Base-by-base conservation (phyloP, 2,329 filamentous ascomycete genomes). In the Sclerotinia nivalis region DNA sequence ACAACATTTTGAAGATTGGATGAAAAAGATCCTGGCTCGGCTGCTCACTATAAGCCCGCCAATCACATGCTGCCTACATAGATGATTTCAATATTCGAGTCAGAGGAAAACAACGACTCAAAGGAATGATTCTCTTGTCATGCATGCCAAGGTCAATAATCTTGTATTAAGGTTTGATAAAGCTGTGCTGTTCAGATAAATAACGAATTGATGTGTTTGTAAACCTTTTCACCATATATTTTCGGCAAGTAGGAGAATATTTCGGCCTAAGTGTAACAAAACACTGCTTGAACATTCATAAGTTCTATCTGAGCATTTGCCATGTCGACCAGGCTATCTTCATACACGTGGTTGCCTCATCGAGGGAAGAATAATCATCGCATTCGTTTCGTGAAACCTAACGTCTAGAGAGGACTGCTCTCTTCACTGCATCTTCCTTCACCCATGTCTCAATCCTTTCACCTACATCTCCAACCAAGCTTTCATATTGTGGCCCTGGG, bases 391-490 rank as follows among this genome's bases (percentile, higher is more conserved):
- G 49, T 55, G 12, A 52, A 50, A 31, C 8, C 43, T 61, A 61
- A 52, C n/a, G 55, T 15, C 54, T 25, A 12, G 61, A 45, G 31
- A 72, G 64, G 40, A 75, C 65, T 37, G 72, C 73, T 73, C 77
- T 71, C 67, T 70, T 76, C 6, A 72, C 80, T 49, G 80, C 80
- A 74, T 90, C 88, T 61, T 91, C 89, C 40, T 86, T 82, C 5
- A 93, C 86, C 92, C 92, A 96, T 25, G 83, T 82, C 72, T 89
- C 84, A 70, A 96, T 87, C 70, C 88, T 82, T 43, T 84, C 84
- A 4, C 87, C 89, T 3, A 93, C 89, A 78, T 94, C 90, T 0
- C 89, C 89, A n/a, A 95, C 88, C n/a, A 95, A 81, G 72, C 81
- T 81, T 75, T 93, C 91, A 77, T 96, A 95, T 70, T 92, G 89